These are phyloP conservation scores for Cynanchum wilfordii DNA, from an alignment of 257 asterid species.

Conservation along the genomic window DNA sequence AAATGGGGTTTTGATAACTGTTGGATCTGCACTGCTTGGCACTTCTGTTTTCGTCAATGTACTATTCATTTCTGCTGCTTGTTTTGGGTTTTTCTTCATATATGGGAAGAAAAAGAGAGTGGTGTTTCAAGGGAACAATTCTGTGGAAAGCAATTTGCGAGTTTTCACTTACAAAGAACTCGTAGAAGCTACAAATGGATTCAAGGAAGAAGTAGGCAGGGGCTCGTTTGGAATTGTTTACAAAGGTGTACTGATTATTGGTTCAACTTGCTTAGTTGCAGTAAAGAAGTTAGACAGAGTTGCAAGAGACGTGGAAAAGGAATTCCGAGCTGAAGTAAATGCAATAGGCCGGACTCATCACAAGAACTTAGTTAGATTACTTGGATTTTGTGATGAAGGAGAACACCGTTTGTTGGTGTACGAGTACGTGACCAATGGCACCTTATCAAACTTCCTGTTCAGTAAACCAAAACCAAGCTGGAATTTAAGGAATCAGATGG, in stretches of 20 bases:
- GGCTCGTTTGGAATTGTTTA: constrained; percentile 33
- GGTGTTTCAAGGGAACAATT: neutral
- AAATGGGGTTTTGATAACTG: constrained; percentile 19
- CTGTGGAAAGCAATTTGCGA: constrained; percentile 12
- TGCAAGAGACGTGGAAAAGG: constrained; percentile 22
- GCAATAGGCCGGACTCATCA: constrained; percentile 35
- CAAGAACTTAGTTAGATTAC: constrained; percentile 34
- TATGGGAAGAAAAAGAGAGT: constrained; percentile 13
- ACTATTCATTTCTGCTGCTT: constrained; percentile 22
- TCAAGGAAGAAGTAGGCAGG: constrained; percentile 30
- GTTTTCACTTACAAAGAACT: constrained; percentile 22
- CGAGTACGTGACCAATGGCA: constrained; percentile 37
- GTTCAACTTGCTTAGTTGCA: constrained; percentile 12
- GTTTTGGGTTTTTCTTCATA: constrained; percentile 19
- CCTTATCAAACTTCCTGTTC: constrained; percentile 26
- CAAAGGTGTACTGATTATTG: constrained; percentile 12
- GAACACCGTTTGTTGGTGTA: constrained; percentile 29
- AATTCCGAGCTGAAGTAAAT: constrained; percentile 36
- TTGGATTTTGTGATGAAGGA: constrained; percentile 34
- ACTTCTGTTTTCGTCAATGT: constrained; percentile 29
- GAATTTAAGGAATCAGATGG: constrained; percentile 27
- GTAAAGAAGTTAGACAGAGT: constrained; percentile 31
- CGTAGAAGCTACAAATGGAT: constrained; percentile 23
- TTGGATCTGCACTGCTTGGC: constrained; percentile 40
- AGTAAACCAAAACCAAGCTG: constrained; percentile 22